These are phyloP conservation scores for Perilla frutescens DNA, from an alignment of 257 asterid genomes.

Conservation along the genomic window DNA sequence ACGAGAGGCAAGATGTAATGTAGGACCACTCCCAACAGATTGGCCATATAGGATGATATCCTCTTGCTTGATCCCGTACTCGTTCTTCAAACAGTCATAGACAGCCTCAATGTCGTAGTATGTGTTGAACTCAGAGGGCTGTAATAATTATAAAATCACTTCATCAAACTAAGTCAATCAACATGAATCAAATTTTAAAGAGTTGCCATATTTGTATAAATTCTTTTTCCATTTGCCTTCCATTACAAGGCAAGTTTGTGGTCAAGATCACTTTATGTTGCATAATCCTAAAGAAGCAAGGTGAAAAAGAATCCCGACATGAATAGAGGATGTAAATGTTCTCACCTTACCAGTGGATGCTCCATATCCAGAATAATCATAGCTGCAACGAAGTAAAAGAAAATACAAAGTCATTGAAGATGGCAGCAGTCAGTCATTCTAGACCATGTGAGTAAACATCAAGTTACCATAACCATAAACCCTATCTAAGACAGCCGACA, in stretches of 20 bases:
- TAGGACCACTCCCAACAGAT: constrained; percentile 98
- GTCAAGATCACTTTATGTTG: neutral
- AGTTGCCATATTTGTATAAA: constrained; percentile 1
- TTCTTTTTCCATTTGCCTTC: constrained; percentile 17
- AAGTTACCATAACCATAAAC: neutral
- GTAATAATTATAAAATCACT: constrained; percentile 38
- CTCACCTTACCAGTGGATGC: constrained; percentile 98
- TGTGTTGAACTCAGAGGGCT: constrained; percentile 98
- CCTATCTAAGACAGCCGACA: constrained; percentile 1
- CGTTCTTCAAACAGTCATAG: constrained; percentile 78
- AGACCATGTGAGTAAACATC: neutral
- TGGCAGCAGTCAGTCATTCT: neutral
- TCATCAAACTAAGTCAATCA: constrained; percentile 16
- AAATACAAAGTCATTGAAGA: constrained; percentile 18
- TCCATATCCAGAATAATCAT: constrained; percentile 97
- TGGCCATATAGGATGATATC: constrained; percentile 95
- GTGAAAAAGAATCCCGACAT: neutral
- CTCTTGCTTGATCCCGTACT: constrained; percentile 87
- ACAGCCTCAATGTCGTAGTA: constrained; percentile 95
- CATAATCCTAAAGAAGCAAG: neutral
- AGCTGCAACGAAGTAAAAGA: constrained; percentile 64
- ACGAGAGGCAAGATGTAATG: constrained; percentile 86
- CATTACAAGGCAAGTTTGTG: neutral
- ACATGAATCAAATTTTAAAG: neutral
- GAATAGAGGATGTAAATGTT: constrained; percentile 24